Base-by-base conservation (phyloP, 768 basidiomycete genomes). In the Kockovaella imperatae region DNA sequence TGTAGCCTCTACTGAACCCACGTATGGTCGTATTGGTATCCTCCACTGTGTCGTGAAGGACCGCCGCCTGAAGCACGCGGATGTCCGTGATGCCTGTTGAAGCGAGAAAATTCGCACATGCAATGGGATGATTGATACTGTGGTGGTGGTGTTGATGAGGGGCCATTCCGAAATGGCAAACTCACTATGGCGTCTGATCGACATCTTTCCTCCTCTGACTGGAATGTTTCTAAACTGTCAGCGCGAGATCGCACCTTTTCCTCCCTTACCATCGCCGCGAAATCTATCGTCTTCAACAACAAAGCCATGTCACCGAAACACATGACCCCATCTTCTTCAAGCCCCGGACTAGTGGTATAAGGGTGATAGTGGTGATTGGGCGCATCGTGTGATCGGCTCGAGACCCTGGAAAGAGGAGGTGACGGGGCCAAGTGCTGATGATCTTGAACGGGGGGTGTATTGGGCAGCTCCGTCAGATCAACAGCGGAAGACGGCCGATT, bases 11-110 rank as follows among this genome's bases (percentile, higher is more conserved):
- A n/a, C 7, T 5, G 14, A 15, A 52, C 59, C 36, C 45, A 63
- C 61, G 58, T 1, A 62, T 52, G 1, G 65, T 62, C 4, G 65
- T 67, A 17, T 68, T 60, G 11, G 72, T 73, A 40, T 73, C 72
- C 46, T 73, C 72, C 13, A 73, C 61, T 3, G 68, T 68, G 47
- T 73, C 72, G 42, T 73, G 72, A 29, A 71, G 38, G 4, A 72
- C 50, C 0, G 72, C 72, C 0, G 72, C 70, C 42, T 69, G 64
- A 0, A 73, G 38, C 0, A 68, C 64, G n/a, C 54, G 42, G 17
- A 70, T 51, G 46, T 68, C 59, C 4, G 56, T 61, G 15, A 68
- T 53, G 18, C 69, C 69, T 8, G 67, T 64, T 5, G 60, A 56
- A 5, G 67, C 60, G 8, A 70, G 57, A 40, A 63, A 60, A 43